phyloP scores from a whole-genome alignment of 768 basidiomycete genomes.

The Cystobasidiopsis lactophilus region DNA sequence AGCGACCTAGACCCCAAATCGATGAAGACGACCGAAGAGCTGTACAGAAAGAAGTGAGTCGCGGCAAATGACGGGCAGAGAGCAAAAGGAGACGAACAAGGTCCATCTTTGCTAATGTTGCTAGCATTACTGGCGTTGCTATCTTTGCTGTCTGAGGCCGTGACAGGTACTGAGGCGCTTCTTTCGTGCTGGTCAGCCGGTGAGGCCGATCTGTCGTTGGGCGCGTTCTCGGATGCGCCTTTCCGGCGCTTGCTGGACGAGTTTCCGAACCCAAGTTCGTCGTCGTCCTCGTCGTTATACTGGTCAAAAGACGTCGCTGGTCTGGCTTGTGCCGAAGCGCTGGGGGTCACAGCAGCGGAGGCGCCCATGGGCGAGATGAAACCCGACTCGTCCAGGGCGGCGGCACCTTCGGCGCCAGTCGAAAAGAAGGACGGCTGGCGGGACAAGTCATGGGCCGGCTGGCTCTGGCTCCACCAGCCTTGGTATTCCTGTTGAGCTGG shows the following conservation, averaged over 20 bases:
- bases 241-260: slow-evolving; percentile 20
- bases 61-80: background rate
- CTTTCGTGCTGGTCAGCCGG: no score
- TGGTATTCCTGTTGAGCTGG: slow-evolving; percentile 1
- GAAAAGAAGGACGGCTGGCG: slow-evolving; percentile 49
- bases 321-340: background rate
- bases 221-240: background rate
- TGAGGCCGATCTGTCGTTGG: background rate
- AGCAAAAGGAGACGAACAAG: no score
- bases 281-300: slow-evolving; percentile 29
- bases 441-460: slow-evolving; percentile 19
- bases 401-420: slow-evolving; percentile 21
- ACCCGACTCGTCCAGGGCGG: slow-evolving; percentile 34
- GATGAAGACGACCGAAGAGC: slow-evolving; percentile 18
- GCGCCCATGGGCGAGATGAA: slow-evolving; percentile 67
- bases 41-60: background rate
- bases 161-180: no score
- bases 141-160: no score
- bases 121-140: no score
- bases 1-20: slow-evolving; percentile 53
- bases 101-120: no score
- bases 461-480: slow-evolving; percentile 8
- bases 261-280: slow-evolving; percentile 80
- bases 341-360: background rate
- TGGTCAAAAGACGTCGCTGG: background rate